Evolutionary conservation across 768 basidiomycete genomes (phyloP).

Genomic region (Pleurotus tuoliensis): DNA sequence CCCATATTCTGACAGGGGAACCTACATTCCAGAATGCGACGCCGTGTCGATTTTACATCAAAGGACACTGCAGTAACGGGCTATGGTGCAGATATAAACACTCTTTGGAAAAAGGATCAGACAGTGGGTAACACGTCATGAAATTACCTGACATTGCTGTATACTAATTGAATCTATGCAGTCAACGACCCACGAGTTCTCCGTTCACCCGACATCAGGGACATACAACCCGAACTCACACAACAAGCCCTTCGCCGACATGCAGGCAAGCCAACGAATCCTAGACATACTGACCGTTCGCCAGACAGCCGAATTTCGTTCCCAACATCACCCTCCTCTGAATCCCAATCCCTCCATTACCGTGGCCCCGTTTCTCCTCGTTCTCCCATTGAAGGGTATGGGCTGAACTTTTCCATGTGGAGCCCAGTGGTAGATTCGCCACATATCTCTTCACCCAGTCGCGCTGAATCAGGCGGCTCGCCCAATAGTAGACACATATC

Average conservation of each 20-base stretch:
- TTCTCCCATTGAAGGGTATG: not conserved
- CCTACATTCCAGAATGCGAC: slow-evolving; percentile 17
- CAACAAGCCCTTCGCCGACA: slow-evolving; percentile 4
- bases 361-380: not conserved
- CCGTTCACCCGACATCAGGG: slow-evolving; percentile 7
- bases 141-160: not conserved
- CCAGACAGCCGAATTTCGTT: not conserved
- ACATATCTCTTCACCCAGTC: not conserved
- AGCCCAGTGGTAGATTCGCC: not conserved
- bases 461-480: not conserved
- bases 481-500: not conserved
- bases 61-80: slow-evolving; percentile 34
- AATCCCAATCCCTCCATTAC: not conserved
- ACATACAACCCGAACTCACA: slow-evolving; percentile 4
- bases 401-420: not conserved
- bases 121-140: not conserved
- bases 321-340: not conserved
- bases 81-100: slow-evolving; percentile 35
- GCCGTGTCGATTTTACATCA: slow-evolving; percentile 30
- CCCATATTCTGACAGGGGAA: slow-evolving; percentile 29
- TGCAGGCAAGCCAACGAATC: slow-evolving; percentile 3
- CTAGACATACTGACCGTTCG: slow-evolving; percentile 2
- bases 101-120: slow-evolving; percentile 11
- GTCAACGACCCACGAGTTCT: slow-evolving; percentile 4
- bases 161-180: not conserved